These are phyloP conservation scores for Clohesyomyces aquaticus DNA, from an alignment of 495 filamentous ascomycete species.

Conservation along the genomic window DNA sequence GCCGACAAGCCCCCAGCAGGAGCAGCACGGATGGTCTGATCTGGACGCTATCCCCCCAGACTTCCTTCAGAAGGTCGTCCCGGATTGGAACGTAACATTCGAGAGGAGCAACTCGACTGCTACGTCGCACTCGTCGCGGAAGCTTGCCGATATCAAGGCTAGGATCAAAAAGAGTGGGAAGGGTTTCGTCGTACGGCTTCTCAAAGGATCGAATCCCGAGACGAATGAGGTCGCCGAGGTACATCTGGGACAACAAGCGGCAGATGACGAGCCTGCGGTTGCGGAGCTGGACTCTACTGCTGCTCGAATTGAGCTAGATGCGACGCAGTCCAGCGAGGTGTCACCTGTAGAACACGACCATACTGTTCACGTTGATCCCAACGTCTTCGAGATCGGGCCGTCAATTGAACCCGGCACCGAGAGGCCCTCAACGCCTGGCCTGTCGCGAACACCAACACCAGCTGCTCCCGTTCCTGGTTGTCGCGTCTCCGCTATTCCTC, in stretches of 20 bases:
- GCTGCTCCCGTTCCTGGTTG: neutral
- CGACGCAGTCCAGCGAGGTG: neutral
- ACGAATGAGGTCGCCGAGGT: conserved; percentile 37
- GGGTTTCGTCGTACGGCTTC: conserved; percentile 36
- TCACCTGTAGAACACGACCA: conserved; percentile 11
- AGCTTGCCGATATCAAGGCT: conserved; percentile 37
- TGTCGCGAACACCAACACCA: neutral
- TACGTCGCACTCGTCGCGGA: conserved; percentile 24
- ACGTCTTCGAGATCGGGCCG: conserved; percentile 32
- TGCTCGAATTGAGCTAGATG: neutral
- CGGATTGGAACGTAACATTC: conserved; percentile 37
- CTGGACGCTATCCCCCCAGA: conserved; percentile 36
- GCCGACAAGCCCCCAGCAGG: conserved; percentile 29
- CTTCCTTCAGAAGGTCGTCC: conserved; percentile 38
- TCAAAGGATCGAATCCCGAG: conserved; percentile 34
- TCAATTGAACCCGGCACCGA: conserved; percentile 28
- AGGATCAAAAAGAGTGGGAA: conserved; percentile 41
- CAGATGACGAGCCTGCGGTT: neutral
- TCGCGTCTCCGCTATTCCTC: conserved; percentile 8
- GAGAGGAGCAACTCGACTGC: conserved; percentile 25
- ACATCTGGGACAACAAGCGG: conserved; percentile 23
- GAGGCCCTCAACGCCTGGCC: neutral
- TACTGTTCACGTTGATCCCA: neutral
- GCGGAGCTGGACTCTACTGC: conserved; percentile 30
- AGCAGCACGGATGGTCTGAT: conserved; percentile 40